Conservation (phyloP, 2,329 filamentous ascomycete species). For the Pestalotiopsis sp. region DNA sequence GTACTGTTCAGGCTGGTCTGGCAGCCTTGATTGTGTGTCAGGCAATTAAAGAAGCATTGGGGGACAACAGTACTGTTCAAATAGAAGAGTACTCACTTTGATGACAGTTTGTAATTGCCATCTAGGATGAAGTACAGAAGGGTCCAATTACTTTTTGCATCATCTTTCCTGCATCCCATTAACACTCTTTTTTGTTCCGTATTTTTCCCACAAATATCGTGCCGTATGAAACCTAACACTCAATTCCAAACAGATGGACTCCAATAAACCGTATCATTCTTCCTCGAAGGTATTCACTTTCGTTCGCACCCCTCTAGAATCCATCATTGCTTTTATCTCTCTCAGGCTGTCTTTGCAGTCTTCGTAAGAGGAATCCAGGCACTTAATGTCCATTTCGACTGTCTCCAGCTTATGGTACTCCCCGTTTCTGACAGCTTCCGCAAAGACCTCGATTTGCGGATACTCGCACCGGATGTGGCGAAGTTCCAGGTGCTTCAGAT, state of each 20-base stretch:
- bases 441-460: not conserved
- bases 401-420: not conserved
- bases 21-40: slow-evolving; percentile 53
- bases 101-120: not conserved
- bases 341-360: not conserved
- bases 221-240: too few relatives aligned
- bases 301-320: not conserved
- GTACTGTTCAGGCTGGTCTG: slow-evolving; percentile 51
- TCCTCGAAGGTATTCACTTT: not conserved
- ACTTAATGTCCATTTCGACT: not conserved
- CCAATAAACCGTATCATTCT: not conserved
- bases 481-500: not conserved
- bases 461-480: not conserved
- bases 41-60: slow-evolving; percentile 49
- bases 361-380: not conserved
- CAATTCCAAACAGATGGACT: too few relatives aligned
- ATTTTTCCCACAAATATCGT: too few relatives aligned
- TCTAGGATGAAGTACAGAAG: not conserved
- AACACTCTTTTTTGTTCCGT: too few relatives aligned
- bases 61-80: slow-evolving; percentile 27
- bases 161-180: not conserved
- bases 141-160: not conserved
- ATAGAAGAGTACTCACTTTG: slow-evolving; percentile 20
- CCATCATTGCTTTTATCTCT: not conserved
- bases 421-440: not conserved